Percentiles rank a stretch among this genome's conserved stretches.
phyloP scores from a whole-genome alignment of 495 filamentous ascomycete genomes.

The Glutinoglossum americanum region DNA sequence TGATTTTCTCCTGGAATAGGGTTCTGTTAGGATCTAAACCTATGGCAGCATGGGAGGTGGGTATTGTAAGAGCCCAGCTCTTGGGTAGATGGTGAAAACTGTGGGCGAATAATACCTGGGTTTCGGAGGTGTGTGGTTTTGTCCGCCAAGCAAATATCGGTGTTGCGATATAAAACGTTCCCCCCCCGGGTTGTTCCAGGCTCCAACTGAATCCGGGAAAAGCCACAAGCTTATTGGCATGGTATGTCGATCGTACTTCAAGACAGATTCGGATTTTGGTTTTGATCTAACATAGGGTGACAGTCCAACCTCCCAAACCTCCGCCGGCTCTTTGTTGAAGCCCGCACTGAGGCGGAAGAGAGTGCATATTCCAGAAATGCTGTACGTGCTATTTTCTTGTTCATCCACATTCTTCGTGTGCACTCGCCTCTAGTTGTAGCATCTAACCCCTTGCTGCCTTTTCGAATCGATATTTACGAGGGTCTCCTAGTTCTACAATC shows the following conservation, averaged over 20 bases:
- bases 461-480: conserved; percentile 4
- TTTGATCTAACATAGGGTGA: background rate
- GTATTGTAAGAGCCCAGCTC: background rate
- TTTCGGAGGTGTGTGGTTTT: background rate
- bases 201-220: background rate
- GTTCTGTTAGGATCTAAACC: background rate
- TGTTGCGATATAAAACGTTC: background rate
- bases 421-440: background rate
- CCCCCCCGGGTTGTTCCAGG: background rate
- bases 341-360: conserved; percentile 81
- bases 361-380: conserved; percentile 83
- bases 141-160: background rate
- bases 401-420: conserved; percentile 4
- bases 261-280: background rate
- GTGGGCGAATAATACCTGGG: background rate
- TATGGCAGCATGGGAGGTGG: background rate
- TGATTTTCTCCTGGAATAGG: background rate
- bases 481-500: conserved; percentile 68
- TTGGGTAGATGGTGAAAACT: background rate
- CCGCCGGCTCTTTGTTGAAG: conserved; percentile 87
- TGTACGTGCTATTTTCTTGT: conserved; percentile 27
- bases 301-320: conserved; percentile 66
- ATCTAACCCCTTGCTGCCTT: background rate
- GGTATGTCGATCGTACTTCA: conserved; percentile 8
- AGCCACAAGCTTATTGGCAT: background rate